phyloP scores from a whole-genome alignment of 108 stramenopile genomes.

The Cyclotella atomus region DNA sequence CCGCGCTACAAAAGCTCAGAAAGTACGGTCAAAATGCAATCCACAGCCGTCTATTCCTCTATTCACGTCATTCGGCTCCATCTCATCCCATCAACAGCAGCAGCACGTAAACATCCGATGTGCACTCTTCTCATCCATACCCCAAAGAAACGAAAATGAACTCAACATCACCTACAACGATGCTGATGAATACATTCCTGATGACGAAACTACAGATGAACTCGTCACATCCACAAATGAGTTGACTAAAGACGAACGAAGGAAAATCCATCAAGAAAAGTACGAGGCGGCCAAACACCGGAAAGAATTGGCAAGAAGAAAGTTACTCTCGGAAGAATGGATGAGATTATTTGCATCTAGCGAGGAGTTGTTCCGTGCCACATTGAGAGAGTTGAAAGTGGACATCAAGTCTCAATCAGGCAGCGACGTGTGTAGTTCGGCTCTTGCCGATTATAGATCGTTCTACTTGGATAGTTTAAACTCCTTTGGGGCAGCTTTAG shows the following conservation, averaged over 20 bases:
- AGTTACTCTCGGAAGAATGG: slow-evolving; percentile 11
- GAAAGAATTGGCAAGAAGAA: neutral
- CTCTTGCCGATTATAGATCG: slow-evolving; percentile 62
- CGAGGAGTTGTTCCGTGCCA: slow-evolving; percentile 40
- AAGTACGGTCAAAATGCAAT: too few species aligned
- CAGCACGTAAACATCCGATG: too few species aligned
- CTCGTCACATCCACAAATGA: neutral
- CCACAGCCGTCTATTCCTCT: too few species aligned
- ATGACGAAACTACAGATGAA: neutral
- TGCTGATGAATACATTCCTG: neutral
- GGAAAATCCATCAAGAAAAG: neutral
- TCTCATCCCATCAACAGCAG: too few species aligned
- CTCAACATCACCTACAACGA: neutral
- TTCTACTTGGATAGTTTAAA: slow-evolving; percentile 59
- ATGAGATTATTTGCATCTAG: slow-evolving; percentile 30
- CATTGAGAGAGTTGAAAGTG: slow-evolving; percentile 57
- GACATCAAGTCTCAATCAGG: slow-evolving; percentile 4
- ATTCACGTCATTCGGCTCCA: too few species aligned
- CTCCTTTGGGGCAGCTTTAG: slow-evolving; percentile 36
- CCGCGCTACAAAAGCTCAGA: too few species aligned
- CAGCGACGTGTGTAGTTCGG: slow-evolving; percentile 23
- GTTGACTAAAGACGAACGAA: slow-evolving; percentile 1
- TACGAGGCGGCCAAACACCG: neutral
- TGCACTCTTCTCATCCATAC: slow-evolving; percentile 2
- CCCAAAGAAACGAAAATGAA: slow-evolving; percentile 3